Evolutionary conservation across 202 grass and related monocot species (phyloP).

Genomic region (Carex arenaria): DNA sequence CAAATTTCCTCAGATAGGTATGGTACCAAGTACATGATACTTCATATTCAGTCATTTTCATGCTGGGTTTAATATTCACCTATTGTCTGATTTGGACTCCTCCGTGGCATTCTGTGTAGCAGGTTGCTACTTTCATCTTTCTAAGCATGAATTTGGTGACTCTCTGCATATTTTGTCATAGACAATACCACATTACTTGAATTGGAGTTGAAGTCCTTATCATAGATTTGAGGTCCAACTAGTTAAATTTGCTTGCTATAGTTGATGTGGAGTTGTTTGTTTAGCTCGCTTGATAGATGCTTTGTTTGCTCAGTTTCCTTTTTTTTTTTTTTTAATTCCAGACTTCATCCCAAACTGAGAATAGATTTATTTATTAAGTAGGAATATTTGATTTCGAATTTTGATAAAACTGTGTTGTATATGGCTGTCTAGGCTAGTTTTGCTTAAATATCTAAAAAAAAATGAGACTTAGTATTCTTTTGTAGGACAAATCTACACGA

Average conservation of each 20-base stretch:
- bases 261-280: not conserved
- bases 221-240: not conserved
- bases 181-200: not conserved
- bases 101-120: not conserved
- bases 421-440: not conserved
- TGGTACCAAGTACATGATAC: not conserved
- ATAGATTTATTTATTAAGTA: not conserved
- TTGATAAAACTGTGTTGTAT: not conserved
- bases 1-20: not conserved
- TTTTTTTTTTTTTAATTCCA: not conserved
- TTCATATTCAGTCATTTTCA: not conserved
- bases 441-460: slow-evolving; percentile 10
- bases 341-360: not conserved
- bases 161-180: not conserved
- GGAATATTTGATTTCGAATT: not conserved
- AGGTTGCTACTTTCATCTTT: not conserved
- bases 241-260: not conserved
- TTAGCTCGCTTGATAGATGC: not conserved
- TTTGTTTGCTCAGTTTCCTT: not conserved
- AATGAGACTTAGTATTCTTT: not conserved
- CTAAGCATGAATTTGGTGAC: not conserved
- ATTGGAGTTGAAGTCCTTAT: not conserved
- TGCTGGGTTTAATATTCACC: not conserved
- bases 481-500: not conserved
- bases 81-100: not conserved